phyloP scores from a whole-genome alignment of 768 basidiomycete genomes.

The Lactifluus volemus region DNA sequence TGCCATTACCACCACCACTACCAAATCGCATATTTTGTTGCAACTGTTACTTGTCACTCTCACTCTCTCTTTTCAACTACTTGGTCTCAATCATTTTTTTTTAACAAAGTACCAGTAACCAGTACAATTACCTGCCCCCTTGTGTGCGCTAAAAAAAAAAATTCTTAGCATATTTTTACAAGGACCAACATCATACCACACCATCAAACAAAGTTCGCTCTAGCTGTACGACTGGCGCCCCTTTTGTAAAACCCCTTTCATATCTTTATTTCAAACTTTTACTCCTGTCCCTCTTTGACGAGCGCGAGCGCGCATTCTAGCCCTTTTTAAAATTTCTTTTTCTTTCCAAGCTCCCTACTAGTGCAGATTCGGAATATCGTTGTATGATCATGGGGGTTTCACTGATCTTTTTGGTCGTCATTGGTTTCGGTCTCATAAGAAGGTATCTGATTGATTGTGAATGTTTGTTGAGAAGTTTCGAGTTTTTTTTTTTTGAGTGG shows the following conservation, averaged over 20 bases:
- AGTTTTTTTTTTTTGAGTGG: too few relatives aligned
- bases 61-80: not conserved
- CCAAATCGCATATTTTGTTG: not conserved
- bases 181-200: not conserved
- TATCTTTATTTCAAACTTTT: not conserved
- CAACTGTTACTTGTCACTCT: not conserved
- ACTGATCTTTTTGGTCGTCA: too few relatives aligned
- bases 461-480: too few relatives aligned
- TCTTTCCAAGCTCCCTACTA: too few relatives aligned
- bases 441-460: too few relatives aligned
- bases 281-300: not conserved
- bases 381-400: too few relatives aligned
- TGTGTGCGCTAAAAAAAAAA: not conserved
- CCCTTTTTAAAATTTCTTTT: not conserved
- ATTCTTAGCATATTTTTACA: not conserved
- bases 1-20: not conserved
- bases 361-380: too few relatives aligned
- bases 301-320: not conserved
- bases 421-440: too few relatives aligned
- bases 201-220: not conserved
- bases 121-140: not conserved
- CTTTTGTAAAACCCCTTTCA: not conserved
- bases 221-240: not conserved
- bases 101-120: not conserved
- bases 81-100: not conserved